These are phyloP conservation scores for Boletus smithii DNA, from an alignment of 1,284 basidiomycete genomes.

Conservation along the genomic window DNA sequence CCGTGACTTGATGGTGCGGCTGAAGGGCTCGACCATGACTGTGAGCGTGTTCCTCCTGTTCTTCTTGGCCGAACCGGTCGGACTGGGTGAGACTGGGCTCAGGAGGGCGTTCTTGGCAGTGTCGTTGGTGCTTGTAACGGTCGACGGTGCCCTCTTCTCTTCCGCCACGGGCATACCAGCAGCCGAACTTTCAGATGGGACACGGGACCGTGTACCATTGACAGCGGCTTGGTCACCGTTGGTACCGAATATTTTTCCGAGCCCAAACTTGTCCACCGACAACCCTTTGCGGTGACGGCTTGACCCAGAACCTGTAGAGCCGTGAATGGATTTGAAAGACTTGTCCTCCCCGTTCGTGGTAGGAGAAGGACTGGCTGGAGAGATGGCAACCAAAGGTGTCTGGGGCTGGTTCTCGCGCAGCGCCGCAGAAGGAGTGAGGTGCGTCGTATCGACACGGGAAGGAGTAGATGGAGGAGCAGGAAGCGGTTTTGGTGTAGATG, in stretches of 20 bases:
- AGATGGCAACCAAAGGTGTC: slow-evolving; percentile 42
- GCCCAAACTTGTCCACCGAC: slow-evolving; percentile 73
- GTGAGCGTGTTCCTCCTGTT: slow-evolving; percentile 75
- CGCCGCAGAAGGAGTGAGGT: slow-evolving; percentile 21
- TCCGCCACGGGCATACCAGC: slow-evolving; percentile 22
- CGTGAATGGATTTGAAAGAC: slow-evolving; percentile 34
- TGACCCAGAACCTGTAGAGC: slow-evolving; percentile 42
- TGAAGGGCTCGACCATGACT: slow-evolving; percentile 77
- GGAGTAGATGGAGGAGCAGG: slow-evolving; percentile 24
- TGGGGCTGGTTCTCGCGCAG: slow-evolving; percentile 29
- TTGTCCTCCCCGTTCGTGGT: slow-evolving; percentile 38
- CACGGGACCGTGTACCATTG: slow-evolving; percentile 37
- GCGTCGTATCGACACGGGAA: slow-evolving; percentile 22
- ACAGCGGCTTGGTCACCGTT: slow-evolving; percentile 26
- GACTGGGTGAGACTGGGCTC: slow-evolving; percentile 33
- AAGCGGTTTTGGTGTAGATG: slow-evolving; percentile 19
- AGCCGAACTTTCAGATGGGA: slow-evolving; percentile 41
- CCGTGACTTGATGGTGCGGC: slow-evolving; percentile 53
- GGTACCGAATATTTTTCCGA: slow-evolving; percentile 58
- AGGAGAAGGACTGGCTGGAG: slow-evolving; percentile 47
- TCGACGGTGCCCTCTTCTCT: slow-evolving; percentile 20
- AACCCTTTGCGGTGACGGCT: slow-evolving; percentile 57
- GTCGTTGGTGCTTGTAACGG: slow-evolving; percentile 6
- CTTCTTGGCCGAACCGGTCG: slow-evolving; percentile 46
- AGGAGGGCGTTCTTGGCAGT: slow-evolving; percentile 31